Conservation (phyloP, 2,329 filamentous ascomycete species). For the Ophiostoma tasmaniense region DNA sequence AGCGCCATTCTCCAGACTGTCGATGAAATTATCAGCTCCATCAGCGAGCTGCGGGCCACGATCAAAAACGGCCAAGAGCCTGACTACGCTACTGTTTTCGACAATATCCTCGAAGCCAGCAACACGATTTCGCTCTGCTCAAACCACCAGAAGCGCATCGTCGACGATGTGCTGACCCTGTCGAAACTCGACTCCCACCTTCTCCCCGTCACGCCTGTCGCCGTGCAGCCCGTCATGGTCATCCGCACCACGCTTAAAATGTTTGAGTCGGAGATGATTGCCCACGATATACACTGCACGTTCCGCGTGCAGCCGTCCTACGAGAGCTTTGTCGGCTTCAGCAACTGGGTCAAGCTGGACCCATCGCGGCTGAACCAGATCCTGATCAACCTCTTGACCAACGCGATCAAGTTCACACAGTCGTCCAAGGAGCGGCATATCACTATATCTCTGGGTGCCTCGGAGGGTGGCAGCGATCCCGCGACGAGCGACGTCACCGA, state of each 20-base stretch:
- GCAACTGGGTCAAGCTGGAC: slow-evolving; percentile 62
- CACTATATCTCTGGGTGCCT: slow-evolving; percentile 56
- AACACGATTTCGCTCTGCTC: slow-evolving; percentile 74
- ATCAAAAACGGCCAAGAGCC: not conserved
- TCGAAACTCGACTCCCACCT: slow-evolving; percentile 70
- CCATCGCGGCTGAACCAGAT: slow-evolving; percentile 66
- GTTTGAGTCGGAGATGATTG: slow-evolving; percentile 67
- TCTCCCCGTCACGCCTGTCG: slow-evolving; percentile 61
- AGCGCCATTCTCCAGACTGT: slow-evolving; percentile 68
- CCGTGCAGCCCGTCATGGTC: slow-evolving; percentile 56
- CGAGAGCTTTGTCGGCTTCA: slow-evolving; percentile 47
- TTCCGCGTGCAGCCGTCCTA: slow-evolving; percentile 63
- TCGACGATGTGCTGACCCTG: slow-evolving; percentile 63
- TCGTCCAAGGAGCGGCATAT: slow-evolving; percentile 52
- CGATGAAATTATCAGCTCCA: slow-evolving; percentile 56
- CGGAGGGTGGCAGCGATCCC: slow-evolving; percentile 26
- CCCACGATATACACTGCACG: slow-evolving; percentile 62
- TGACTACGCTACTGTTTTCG: slow-evolving; percentile 35
- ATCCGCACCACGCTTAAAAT: slow-evolving; percentile 62
- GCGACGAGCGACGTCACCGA: not conserved
- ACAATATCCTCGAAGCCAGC: slow-evolving; percentile 61
- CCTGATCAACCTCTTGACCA: slow-evolving; percentile 66
- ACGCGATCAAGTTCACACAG: slow-evolving; percentile 57
- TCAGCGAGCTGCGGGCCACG: slow-evolving; percentile 34
- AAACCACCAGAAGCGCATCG: slow-evolving; percentile 69